Evolutionary conservation across 2,329 filamentous ascomycete species (phyloP).

Genomic region (Graphiopsis chlorocephala): DNA sequence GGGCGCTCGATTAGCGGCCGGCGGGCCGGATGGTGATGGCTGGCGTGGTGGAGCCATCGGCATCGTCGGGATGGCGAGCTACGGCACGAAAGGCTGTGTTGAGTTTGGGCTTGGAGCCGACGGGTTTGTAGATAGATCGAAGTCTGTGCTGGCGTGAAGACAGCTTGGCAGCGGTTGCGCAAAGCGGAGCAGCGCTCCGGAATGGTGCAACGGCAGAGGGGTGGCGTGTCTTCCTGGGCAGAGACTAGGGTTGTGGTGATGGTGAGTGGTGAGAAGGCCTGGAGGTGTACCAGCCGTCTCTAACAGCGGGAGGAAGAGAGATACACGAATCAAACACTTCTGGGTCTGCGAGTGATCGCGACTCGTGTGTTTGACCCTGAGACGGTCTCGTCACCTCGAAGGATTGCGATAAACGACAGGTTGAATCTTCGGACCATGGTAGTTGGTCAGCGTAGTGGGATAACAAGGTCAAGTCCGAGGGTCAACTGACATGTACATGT

Average conservation of each 20-base stretch:
- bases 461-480: not conserved
- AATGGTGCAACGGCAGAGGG: not conserved
- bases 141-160: conserved; percentile 12
- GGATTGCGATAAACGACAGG: not conserved
- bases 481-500: not conserved
- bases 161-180: conserved; percentile 7
- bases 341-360: not conserved
- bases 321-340: not conserved
- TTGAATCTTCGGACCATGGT: conserved; percentile 1
- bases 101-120: conserved; percentile 1
- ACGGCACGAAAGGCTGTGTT: not conserved
- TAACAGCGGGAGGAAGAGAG: not conserved
- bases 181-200: not conserved
- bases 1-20: not conserved
- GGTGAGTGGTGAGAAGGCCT: not conserved
- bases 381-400: not conserved
- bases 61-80: not conserved
- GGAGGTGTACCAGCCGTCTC: not conserved
- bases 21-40: not conserved
- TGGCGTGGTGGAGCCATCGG: not conserved
- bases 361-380: not conserved
- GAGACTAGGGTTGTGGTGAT: not conserved
- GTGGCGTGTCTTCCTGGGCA: not conserved
- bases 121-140: not conserved
- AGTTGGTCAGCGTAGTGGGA: not conserved